A percentile compares a stretch with the other conserved stretches of the same genome.
Conservation (phyloP, 2,329 filamentous ascomycete genomes). For the Aspergillus novoparasiticus region DNA sequence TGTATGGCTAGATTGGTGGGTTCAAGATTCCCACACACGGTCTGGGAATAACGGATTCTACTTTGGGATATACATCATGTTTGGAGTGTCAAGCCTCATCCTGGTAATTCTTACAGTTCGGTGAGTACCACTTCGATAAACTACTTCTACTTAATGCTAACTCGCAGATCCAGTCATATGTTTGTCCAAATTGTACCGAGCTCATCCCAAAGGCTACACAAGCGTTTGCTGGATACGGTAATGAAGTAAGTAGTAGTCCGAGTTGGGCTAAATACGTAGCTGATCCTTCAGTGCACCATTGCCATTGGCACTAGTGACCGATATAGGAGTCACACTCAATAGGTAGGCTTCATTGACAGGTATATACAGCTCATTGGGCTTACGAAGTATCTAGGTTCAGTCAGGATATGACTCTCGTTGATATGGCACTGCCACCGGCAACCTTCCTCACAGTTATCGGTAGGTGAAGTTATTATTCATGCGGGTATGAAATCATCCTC, state of each 20-base stretch:
- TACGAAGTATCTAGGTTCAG: no score
- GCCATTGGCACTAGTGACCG: background rate
- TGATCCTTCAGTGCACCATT: background rate
- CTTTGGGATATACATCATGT: background rate
- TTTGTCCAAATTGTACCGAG: background rate
- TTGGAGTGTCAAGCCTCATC: background rate
- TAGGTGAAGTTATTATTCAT: no score
- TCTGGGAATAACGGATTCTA: background rate
- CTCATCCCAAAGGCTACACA: background rate
- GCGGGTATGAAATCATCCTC: no score
- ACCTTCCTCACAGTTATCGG: no score
- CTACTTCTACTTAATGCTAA: background rate
- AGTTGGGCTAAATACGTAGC: background rate
- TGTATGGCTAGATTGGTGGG: background rate
- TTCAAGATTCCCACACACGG: background rate
- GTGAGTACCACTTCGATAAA: background rate
- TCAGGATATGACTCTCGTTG: no score
- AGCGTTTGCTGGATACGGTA: background rate
- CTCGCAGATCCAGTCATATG: background rate
- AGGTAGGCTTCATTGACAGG: background rate
- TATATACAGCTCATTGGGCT: no score
- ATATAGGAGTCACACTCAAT: background rate
- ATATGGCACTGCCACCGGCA: no score
- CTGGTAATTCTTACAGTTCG: background rate
- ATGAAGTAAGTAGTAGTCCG: background rate